Evolutionary conservation across 2,329 filamentous ascomycete genomes (phyloP).

Genomic region (Cytospora chrysosperma): DNA sequence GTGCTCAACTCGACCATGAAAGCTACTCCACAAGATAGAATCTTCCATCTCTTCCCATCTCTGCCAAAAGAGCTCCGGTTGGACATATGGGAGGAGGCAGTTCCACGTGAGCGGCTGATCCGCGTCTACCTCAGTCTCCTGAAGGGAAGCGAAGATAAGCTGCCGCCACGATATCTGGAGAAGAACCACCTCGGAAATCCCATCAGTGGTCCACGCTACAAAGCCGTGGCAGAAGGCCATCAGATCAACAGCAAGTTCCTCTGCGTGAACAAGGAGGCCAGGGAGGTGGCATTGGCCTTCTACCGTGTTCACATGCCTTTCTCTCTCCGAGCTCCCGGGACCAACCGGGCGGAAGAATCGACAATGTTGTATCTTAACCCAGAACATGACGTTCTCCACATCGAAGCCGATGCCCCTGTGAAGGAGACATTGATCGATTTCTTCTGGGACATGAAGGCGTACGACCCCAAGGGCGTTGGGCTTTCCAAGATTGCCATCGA

Average conservation of each 20-base stretch:
- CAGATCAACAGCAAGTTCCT: constrained; percentile 13
- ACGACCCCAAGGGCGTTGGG: constrained; percentile 17
- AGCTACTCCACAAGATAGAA: neutral
- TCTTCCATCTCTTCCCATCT: constrained; percentile 8
- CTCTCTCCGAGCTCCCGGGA: neutral
- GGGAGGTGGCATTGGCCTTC: neutral
- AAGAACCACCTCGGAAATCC: constrained; percentile 19
- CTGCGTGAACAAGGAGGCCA: constrained; percentile 14
- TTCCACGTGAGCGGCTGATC: constrained; percentile 18
- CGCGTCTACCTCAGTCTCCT: neutral
- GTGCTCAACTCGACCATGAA: neutral
- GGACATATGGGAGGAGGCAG: constrained; percentile 19
- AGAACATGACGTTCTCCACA: constrained; percentile 17
- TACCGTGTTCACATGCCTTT: constrained; percentile 16
- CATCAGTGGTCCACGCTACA: constrained; percentile 16
- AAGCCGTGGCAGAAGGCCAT: neutral
- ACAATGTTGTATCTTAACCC: constrained; percentile 18
- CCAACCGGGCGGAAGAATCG: neutral
- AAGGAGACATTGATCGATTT: constrained; percentile 19
- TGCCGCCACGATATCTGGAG: constrained; percentile 10
- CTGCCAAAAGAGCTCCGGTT: constrained; percentile 22
- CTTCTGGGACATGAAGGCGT: constrained; percentile 22
- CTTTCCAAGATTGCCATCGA: constrained; percentile 10
- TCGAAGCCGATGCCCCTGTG: constrained; percentile 12
- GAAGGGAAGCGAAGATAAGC: neutral